Percentiles rank a stretch among this genome's conserved stretches.
Evolutionary conservation across 495 filamentous ascomycete genomes (phyloP).

Genomic region (Beverwykella pulmonaria): DNA sequence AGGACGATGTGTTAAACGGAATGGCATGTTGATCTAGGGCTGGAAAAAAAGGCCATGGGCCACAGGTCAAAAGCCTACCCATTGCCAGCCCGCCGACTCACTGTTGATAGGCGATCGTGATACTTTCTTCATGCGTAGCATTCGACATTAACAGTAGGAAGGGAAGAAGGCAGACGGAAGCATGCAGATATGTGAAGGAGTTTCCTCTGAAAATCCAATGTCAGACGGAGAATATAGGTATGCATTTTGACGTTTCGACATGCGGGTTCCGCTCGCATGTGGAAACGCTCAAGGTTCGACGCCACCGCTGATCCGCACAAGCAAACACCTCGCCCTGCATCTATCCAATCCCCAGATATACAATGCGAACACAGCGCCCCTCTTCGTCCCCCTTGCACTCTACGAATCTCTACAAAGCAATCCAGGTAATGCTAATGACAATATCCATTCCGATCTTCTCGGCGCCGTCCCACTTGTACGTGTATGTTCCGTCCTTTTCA

Average conservation of each 20-base stretch:
- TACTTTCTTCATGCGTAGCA: too few relatives aligned
- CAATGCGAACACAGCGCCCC: neutral
- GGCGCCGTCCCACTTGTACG: conserved; percentile 86
- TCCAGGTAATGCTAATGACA: conserved; percentile 90
- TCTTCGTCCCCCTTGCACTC: neutral
- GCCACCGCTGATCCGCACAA: conserved; percentile 1
- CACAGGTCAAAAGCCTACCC: too few relatives aligned
- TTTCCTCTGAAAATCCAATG: too few relatives aligned
- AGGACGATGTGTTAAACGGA: too few relatives aligned
- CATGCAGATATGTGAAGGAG: too few relatives aligned
- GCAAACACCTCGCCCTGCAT: neutral
- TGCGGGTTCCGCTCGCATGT: neutral
- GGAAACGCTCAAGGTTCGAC: neutral
- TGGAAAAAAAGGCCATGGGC: too few relatives aligned
- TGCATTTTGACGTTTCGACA: conserved; percentile 8
- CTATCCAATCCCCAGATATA: conserved; percentile 1
- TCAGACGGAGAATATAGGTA: conserved; percentile 11
- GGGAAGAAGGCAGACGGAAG: too few relatives aligned
- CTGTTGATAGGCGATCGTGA: too few relatives aligned
- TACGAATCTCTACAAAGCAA: conserved; percentile 47
- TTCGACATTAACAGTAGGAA: too few relatives aligned
- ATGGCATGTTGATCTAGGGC: too few relatives aligned
- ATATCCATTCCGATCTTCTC: conserved; percentile 87
- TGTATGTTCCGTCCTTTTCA: conserved; percentile 97
- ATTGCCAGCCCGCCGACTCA: too few relatives aligned